Percentiles rank a stretch among this genome's conserved stretches.
These are phyloP conservation scores for Setaria italica DNA, from an alignment of 202 grass and related monocot genomes.

Conservation along the genomic window DNA sequence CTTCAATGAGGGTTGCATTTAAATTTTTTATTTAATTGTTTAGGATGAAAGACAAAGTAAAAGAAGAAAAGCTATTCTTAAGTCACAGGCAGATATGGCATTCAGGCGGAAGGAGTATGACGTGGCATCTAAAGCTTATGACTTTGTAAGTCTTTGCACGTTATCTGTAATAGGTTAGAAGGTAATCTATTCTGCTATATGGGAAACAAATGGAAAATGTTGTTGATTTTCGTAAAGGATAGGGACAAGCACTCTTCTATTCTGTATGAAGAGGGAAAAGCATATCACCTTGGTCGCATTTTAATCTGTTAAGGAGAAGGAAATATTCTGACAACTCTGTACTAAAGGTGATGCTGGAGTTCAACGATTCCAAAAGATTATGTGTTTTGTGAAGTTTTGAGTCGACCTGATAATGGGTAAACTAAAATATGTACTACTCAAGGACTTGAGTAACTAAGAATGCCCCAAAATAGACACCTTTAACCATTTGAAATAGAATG, in stretches of 20 bases:
- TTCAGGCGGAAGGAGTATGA: constrained; percentile 40
- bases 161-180: background rate
- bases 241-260: no score
- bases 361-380: no score
- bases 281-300: no score
- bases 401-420: no score
- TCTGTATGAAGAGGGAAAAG: no score
- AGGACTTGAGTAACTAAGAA: background rate
- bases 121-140: constrained; percentile 12
- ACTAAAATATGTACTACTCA: no score
- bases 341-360: no score
- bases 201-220: no score
- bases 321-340: no score
- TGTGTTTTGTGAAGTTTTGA: no score
- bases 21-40: constrained; percentile 24
- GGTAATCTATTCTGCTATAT: background rate
- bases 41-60: constrained; percentile 2
- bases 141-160: constrained; percentile 33
- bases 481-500: background rate
- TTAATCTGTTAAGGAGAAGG: no score
- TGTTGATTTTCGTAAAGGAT: no score
- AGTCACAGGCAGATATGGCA: constrained; percentile 35
- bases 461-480: background rate
- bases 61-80: constrained; percentile 14
- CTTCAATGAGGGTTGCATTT: background rate